phyloP scores from a whole-genome alignment of 805 yeast genomes.

The Kazachstania viticola region DNA sequence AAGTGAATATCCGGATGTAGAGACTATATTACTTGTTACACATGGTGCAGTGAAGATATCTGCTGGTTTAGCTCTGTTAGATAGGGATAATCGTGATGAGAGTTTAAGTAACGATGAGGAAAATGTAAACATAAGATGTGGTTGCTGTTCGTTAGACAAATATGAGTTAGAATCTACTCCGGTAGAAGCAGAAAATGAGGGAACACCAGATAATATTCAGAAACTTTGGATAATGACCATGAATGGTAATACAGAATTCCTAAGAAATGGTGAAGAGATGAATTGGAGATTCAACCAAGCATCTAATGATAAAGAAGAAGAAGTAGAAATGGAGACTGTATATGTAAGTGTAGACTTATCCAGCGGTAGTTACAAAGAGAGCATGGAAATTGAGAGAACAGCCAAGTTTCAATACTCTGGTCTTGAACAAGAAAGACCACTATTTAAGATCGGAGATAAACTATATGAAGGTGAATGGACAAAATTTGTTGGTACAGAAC shows the following conservation, averaged over 20 bases:
- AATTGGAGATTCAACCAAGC: constrained; percentile 63
- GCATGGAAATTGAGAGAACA: constrained; percentile 26
- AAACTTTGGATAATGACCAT: constrained; percentile 48
- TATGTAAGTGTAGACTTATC: constrained; percentile 46
- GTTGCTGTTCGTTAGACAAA: constrained; percentile 75
- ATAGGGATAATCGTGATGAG: constrained; percentile 40
- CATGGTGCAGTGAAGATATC: constrained; percentile 94
- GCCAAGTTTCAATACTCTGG: constrained; percentile 45
- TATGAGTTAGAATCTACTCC: constrained; percentile 26
- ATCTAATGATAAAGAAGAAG: constrained; percentile 8
- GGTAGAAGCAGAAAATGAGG: constrained; percentile 8
- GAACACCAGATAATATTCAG: constrained; percentile 6
- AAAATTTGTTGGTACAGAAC: constrained; percentile 67
- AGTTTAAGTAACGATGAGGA: constrained; percentile 24
- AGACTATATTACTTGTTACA: constrained; percentile 60
- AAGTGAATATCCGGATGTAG: constrained; percentile 43
- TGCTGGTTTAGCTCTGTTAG: constrained; percentile 64
- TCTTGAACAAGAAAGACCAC: constrained; percentile 41
- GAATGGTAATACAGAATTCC: constrained; percentile 67
- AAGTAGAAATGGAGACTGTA: constrained; percentile 34
- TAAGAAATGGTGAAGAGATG: constrained; percentile 80
- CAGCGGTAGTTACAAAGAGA: constrained; percentile 23
- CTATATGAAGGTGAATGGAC: constrained; percentile 71
- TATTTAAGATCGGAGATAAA: constrained; percentile 45
- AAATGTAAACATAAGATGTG: constrained; percentile 49